Base-by-base conservation (phyloP, 1,284 basidiomycete species). In the Acaromyces ingoldii region DNA sequence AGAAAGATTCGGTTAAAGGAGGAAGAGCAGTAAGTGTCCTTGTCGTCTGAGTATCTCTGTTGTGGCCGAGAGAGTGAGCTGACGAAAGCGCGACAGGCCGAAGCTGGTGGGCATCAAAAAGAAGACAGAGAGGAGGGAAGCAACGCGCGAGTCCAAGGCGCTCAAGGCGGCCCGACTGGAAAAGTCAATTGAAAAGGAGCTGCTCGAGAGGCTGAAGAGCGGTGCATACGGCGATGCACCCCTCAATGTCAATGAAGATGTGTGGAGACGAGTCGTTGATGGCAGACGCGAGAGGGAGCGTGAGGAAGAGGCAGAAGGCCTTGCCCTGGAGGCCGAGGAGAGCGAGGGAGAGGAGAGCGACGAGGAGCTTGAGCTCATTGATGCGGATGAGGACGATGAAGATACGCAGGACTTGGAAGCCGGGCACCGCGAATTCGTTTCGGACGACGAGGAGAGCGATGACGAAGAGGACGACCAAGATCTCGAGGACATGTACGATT, bases 191-290 rank as follows among this genome's bases (percentile, higher is more conserved):
- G 89, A 97, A 76, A 91, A 91, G 75, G 95, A 98, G 76, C 83
- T 98, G 24, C 84, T 99, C 45, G 90, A 93, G 62, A 86, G 95
- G 30, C 82, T 98, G 26, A 93, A 95, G 78, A 87, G 86, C 45
- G 96, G 96, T 76, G 91, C 92, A 9, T 98, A 99, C 74, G 93
- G 95, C 43, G 95, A 98, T 71, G 88, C 89, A 26, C 95, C 93
- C 19, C 81, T 98, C 34, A 99, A 99, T 77, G 92, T 99, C 60
- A 98, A 98, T 77, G 95, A 99, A 78, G 86, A 83, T 38, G 91
- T 98, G 4, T 98, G 95, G 95, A 84, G 86, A 63, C 84, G 64
- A 31, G 70, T 75, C n/a, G 40, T 75, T 7, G 73, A 74, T 44
- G 58, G 51, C 22, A 15, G 62, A 13, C 39, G 41, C 19, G 25